Percentiles rank a stretch among this genome's conserved stretches.
These are phyloP conservation scores for Penicillium brevicompactum DNA, from an alignment of 2,329 filamentous ascomycete genomes.

Conservation along the genomic window DNA sequence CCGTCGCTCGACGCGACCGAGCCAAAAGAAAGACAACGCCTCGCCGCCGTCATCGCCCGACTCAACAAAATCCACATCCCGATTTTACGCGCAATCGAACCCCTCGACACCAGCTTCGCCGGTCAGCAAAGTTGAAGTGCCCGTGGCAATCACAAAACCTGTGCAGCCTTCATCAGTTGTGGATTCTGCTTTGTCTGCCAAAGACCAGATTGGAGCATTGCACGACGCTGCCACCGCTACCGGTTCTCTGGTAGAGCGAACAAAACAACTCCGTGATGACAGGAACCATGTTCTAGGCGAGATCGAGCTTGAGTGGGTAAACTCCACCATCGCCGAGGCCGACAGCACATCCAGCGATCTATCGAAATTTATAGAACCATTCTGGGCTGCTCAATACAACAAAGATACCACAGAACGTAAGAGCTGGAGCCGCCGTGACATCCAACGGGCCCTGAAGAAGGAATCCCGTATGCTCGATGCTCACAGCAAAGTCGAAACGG, in stretches of 20 bases:
- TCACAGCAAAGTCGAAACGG: slow-evolving; percentile 21
- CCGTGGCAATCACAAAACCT: neutral
- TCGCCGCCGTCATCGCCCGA: neutral
- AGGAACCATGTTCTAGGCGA: slow-evolving; percentile 16
- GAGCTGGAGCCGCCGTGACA: slow-evolving; percentile 23
- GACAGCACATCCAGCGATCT: slow-evolving; percentile 38
- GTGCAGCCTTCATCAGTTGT: neutral
- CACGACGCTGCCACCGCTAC: slow-evolving; percentile 9
- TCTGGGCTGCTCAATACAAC: slow-evolving; percentile 22
- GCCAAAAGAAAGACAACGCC: neutral
- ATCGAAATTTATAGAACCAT: slow-evolving; percentile 19
- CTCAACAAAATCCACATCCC: neutral
- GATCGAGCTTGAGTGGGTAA: slow-evolving; percentile 28
- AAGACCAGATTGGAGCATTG: slow-evolving; percentile 12
- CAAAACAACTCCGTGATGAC: slow-evolving; percentile 11
- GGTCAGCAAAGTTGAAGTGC: neutral
- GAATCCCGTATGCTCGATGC: slow-evolving; percentile 16
- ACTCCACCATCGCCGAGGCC: slow-evolving; percentile 31
- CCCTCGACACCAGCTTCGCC: neutral
- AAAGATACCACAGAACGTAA: slow-evolving; percentile 18
- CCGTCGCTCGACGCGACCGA: neutral
- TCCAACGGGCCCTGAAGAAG: slow-evolving; percentile 16
- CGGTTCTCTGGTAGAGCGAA: neutral
- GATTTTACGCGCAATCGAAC: slow-evolving; percentile 1
- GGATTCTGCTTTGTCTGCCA: neutral